These are phyloP conservation scores for Hemisphaericaspora xylofermentans DNA, from an alignment of 1,139 yeast species.

Conservation along the genomic window DNA sequence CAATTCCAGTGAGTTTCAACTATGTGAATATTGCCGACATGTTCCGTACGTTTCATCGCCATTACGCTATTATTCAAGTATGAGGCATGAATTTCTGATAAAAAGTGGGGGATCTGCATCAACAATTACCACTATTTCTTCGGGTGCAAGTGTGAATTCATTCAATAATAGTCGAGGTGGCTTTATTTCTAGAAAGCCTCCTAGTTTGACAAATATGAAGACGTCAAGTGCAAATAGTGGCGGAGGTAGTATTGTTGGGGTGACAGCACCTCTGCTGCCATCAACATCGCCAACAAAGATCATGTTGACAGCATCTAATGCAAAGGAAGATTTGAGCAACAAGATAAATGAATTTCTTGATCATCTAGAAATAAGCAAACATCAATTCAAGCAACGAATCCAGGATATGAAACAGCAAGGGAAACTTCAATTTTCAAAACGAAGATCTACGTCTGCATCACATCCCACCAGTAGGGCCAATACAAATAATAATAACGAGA, in stretches of 20 bases:
- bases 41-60: constrained; percentile 27
- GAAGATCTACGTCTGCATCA: not conserved
- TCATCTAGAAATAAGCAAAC: constrained; percentile 13
- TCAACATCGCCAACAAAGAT: constrained; percentile 3
- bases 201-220: not conserved
- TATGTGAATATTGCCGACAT: constrained; percentile 23
- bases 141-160: not conserved
- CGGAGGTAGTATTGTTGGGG: no score
- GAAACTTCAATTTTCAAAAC: constrained; percentile 3
- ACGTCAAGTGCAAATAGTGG: not conserved
- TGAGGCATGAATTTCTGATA: not conserved
- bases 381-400: constrained; percentile 12
- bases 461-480: not conserved
- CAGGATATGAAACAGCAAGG: constrained; percentile 11
- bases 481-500: constrained; percentile 1
- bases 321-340: constrained; percentile 11
- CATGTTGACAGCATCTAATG: constrained; percentile 1
- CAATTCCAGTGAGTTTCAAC: constrained; percentile 10
- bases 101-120: not conserved
- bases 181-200: constrained; percentile 5
- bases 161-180: constrained; percentile 3
- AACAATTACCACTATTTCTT: not conserved
- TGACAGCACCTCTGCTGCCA: not conserved
- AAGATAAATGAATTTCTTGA: constrained; percentile 12
- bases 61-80: constrained; percentile 12